These are phyloP conservation scores for Penicillium paxilli DNA, from an alignment of 495 filamentous ascomycete species.

Conservation along the genomic window DNA sequence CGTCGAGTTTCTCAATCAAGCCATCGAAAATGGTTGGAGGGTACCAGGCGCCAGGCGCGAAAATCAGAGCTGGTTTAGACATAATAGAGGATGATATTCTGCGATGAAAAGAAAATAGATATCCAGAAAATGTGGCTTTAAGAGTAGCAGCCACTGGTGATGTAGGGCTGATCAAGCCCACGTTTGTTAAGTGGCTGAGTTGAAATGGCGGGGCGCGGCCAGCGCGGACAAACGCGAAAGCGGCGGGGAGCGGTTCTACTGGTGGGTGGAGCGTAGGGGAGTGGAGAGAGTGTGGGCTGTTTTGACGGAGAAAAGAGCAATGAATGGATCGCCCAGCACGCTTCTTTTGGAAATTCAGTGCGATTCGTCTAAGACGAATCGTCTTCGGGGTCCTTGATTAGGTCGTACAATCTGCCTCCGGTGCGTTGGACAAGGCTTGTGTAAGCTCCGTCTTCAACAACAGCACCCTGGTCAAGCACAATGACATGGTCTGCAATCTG, in stretches of 20 bases:
- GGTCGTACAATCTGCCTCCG: constrained; percentile 40
- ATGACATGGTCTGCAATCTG: constrained; percentile 67
- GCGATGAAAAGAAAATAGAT: not conserved
- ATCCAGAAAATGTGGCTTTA: not conserved
- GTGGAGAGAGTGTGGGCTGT: not conserved
- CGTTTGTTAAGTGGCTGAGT: not conserved
- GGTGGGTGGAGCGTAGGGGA: not conserved
- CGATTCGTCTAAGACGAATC: not conserved
- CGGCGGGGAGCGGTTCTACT: not conserved
- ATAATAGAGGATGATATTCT: constrained; percentile 7
- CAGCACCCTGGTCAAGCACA: constrained; percentile 65
- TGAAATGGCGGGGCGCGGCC: not conserved
- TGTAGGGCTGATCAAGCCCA: not conserved
- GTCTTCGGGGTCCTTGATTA: constrained; percentile 28
- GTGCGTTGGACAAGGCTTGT: constrained; percentile 44
- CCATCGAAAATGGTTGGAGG: constrained; percentile 32
- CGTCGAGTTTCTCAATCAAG: constrained; percentile 23
- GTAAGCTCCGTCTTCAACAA: constrained; percentile 68
- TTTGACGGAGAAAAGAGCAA: not conserved
- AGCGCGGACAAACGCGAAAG: not conserved
- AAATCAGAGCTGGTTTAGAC: constrained; percentile 35
- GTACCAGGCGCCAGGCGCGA: constrained; percentile 40
- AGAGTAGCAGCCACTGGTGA: not conserved
- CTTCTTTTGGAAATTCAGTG: not conserved
- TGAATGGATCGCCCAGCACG: too few species aligned